Conservation (phyloP, 225 moss, liverwort and hornwort species). For the Bryoerythrophyllum caledonicum region DNA sequence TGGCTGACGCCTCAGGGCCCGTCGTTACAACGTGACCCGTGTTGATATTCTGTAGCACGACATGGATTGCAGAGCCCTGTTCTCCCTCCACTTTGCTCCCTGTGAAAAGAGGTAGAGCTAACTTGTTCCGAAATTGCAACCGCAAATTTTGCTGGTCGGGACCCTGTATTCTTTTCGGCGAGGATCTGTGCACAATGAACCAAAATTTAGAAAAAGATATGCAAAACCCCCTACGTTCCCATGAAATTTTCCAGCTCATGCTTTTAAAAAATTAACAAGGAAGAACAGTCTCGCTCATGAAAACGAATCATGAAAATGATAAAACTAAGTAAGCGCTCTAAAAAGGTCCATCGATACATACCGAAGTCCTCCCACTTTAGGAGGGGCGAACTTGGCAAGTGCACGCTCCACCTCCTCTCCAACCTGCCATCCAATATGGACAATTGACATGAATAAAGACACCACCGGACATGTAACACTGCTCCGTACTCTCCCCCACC, state of each 20-base stretch:
- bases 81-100: slow-evolving; percentile 68
- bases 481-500: not conserved
- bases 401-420: slow-evolving; percentile 91
- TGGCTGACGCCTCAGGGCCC: slow-evolving; percentile 54
- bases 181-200: slow-evolving; percentile 26
- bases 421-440: slow-evolving; percentile 36
- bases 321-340: not conserved
- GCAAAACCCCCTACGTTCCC: not conserved
- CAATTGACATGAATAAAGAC: not conserved
- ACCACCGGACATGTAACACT: not conserved
- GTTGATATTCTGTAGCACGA: slow-evolving; percentile 43
- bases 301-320: not conserved
- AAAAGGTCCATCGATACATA: slow-evolving; percentile 7
- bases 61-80: slow-evolving; percentile 58
- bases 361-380: slow-evolving; percentile 64
- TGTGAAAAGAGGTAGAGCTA: slow-evolving; percentile 60
- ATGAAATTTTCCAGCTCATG: not conserved
- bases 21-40: slow-evolving; percentile 46
- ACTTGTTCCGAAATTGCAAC: slow-evolving; percentile 56
- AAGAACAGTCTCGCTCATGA: not conserved
- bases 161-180: slow-evolving; percentile 54
- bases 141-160: slow-evolving; percentile 52
- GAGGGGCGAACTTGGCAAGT: slow-evolving; percentile 56
- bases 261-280: not conserved
- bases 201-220: not conserved